Evolutionary conservation across 306 rosid species (phyloP).

Genomic region (Gillenia trifoliata): DNA sequence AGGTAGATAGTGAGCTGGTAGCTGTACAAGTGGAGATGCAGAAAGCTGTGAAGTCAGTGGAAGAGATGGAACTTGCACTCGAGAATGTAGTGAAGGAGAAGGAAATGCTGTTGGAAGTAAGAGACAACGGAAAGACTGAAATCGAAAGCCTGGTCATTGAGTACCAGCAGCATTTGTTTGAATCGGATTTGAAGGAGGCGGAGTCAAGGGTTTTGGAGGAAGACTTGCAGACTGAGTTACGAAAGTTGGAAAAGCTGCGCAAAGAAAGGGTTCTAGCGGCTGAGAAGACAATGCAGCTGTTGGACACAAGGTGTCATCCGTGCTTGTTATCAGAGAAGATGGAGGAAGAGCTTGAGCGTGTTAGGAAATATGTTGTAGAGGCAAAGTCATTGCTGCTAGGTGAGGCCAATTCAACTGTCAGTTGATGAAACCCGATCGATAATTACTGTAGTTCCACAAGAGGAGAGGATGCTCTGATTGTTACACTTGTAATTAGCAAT

Average conservation of each 20-base stretch:
- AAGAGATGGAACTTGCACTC: conserved; percentile 34
- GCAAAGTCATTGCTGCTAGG: conserved; percentile 54
- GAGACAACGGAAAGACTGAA: conserved; percentile 29
- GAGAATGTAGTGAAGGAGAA: conserved; percentile 34
- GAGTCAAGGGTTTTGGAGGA: conserved; percentile 54
- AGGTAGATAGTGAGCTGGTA: conserved; percentile 16
- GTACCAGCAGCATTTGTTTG: conserved; percentile 33
- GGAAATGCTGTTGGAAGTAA: conserved; percentile 33
- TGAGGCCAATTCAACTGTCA: conserved; percentile 29
- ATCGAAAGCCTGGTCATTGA: conserved; percentile 33
- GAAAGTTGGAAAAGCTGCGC: conserved; percentile 43
- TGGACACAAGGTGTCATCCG: conserved; percentile 32
- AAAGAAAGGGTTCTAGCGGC: conserved; percentile 40
- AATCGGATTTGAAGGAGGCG: conserved; percentile 37
- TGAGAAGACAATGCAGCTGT: conserved; percentile 31
- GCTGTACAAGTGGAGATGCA: conserved; percentile 32
- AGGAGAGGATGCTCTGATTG: neutral
- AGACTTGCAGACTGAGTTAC: conserved; percentile 41
- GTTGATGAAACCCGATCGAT: conserved; percentile 19
- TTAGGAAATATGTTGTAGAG: conserved; percentile 47
- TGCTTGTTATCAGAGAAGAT: conserved; percentile 45
- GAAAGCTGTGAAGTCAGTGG: conserved; percentile 20
- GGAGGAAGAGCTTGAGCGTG: conserved; percentile 45
- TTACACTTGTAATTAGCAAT: conserved; percentile 7
- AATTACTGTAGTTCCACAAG: conserved; percentile 11